Base-by-base conservation (phyloP, 2,329 filamentous ascomycete genomes). In the Fusarium bulbicola region DNA sequence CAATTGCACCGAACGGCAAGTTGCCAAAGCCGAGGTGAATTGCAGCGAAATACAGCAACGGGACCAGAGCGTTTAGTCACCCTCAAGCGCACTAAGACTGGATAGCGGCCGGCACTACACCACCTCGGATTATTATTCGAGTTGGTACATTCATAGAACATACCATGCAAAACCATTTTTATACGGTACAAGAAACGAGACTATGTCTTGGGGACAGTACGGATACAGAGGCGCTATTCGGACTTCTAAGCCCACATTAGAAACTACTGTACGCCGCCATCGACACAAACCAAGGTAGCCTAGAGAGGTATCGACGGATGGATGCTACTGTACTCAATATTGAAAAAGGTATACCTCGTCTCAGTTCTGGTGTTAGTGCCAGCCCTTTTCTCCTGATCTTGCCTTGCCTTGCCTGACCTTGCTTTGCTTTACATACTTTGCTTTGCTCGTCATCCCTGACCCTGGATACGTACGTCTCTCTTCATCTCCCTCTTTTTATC, bases 291-390 rank as follows among this genome's bases (percentile, higher is more conserved):
- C 45, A 68, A 68, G 40, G 63, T 66, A 59, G 45, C 46, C 45
- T 52, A 52, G 62, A 34, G 40, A 46, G 18, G 36, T 26, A 61
- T 62, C 52, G 52, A 63, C 52, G 24, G 49, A 57, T 61, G 37
- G 28, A 56, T 63, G 34, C 42, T 63, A 46, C 54, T 59, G 43
- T 40, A 21, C 52, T 40, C 26, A 53, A 68, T 53, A 61, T 73
- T 73, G 46, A 37, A 43, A 47, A 65, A 43, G 49, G 63, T 58
- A 53, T 74, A 56, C 66, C 53, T 62, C 46, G 40, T 73, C 71
- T 68, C 59, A 69, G 57, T 61, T 42, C 52, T 63, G 34, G 24
- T 71, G 56, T 72, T 77, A 77, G 75, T 75, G 68, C 73, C 75
- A 75, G 72, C 72, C 72, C 66, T 75, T 59, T 66, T 74, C 71